Base-by-base conservation (phyloP, 164 flowering plant species). In the Umbilicus rupestris region DNA sequence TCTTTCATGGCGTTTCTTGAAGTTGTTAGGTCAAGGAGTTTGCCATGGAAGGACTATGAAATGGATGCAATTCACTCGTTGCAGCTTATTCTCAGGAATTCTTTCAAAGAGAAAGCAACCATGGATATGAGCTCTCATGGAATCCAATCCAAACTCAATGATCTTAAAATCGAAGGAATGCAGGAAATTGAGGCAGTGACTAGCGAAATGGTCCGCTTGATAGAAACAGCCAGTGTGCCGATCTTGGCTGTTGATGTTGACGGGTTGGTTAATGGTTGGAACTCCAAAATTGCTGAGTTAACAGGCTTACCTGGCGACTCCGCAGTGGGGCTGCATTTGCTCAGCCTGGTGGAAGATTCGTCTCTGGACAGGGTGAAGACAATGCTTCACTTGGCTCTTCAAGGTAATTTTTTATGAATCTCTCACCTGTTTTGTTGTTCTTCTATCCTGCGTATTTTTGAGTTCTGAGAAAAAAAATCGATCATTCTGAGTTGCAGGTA, bases 41-140 rank as follows among this genome's bases (percentile, higher is more conserved):
- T 79, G 29, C 88, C 96, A 35, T 92, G 98, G 98, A 85, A 83
- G 79, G 96, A 92, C 75, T 88, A 68, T 82, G 98, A 92, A 78
- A 90, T 92, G 96, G 96, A 92, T 78, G 98, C 96, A 2, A 92
- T 92, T 71, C 98, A 92, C 72, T 92, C 98, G 22, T 73, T 92
- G 83, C 98, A 92, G 81, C 90, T 92, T 71, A 92, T 92, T 30
- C 79, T 92, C 49, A 81, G 98, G 67, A 89, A 86, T 71, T 74
- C 93, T 29, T 82, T 81, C 66, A 92, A 79, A 64, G 96, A 84
- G 47, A 63, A 37, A 12, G 85, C 78, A 39, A 71, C 71, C 6
- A 31, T 50, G 24, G 84, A 83, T 66, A 17, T 68, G 22, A 76
- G 74, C 45, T 71, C 86, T 30, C 68, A 64, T 22, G 39, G 75